Percentiles rank a stretch among this genome's conserved stretches.
Evolutionary conservation across 495 filamentous ascomycete genomes (phyloP).

Genomic region (Haplographium delicatum): DNA sequence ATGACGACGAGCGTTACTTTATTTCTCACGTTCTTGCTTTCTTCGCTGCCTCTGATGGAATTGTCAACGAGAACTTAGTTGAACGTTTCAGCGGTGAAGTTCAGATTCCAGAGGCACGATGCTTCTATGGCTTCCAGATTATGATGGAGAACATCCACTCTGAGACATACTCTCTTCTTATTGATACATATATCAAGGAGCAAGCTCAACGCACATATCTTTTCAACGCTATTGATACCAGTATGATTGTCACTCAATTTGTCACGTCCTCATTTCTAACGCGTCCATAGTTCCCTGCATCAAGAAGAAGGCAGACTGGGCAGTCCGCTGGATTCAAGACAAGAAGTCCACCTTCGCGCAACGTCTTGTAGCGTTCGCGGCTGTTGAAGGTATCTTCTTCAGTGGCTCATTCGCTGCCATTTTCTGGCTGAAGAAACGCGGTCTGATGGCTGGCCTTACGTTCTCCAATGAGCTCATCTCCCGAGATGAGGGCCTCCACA

Average conservation of each 20-base stretch:
- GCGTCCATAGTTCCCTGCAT: conserved; percentile 77
- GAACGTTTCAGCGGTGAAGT: conserved; percentile 98
- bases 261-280: conserved; percentile 1
- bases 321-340: conserved; percentile 89
- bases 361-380: conserved; percentile 94
- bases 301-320: conserved; percentile 97
- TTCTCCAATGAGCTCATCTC: conserved; percentile 99
- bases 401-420: conserved; percentile 98
- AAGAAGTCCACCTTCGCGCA: conserved; percentile 88
- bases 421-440: conserved; percentile 99
- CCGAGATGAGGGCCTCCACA: conserved; percentile 98
- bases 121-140: conserved; percentile 99
- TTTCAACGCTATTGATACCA: conserved; percentile 98
- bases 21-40: conserved; percentile 98
- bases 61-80: conserved; percentile 98
- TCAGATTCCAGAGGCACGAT: conserved; percentile 94
- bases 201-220: conserved; percentile 90
- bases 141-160: conserved; percentile 99
- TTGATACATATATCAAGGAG: conserved; percentile 99
- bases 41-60: conserved; percentile 98
- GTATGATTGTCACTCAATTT: conserved; percentile 40
- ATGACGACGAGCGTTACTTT: conserved; percentile 96
- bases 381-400: conserved; percentile 99
- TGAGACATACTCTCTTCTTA: conserved; percentile 97
- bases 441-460: conserved; percentile 94